Evolutionary conservation across 2,329 filamentous ascomycete species (phyloP).

Genomic region (Xylaria sp.): DNA sequence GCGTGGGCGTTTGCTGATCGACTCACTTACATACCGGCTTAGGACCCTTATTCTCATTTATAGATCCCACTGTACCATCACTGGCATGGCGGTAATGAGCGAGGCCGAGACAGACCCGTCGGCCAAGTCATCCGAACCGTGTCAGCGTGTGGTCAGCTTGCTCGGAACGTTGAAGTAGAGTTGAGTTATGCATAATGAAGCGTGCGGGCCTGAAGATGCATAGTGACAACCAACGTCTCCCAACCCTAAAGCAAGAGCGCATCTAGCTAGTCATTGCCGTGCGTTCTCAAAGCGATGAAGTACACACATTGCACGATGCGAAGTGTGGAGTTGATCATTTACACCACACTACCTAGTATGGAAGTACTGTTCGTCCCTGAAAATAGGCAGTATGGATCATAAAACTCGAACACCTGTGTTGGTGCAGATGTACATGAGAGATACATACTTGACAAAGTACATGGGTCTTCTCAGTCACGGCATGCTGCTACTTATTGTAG

Average conservation of each 20-base stretch:
- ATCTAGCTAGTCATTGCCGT: no score
- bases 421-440: neutral
- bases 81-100: neutral
- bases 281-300: no score
- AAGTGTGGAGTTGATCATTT: neutral
- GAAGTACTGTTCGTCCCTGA: constrained; percentile 11
- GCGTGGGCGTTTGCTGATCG: constrained; percentile 7
- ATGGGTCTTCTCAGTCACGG: neutral
- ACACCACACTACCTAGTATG: no score
- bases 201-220: neutral
- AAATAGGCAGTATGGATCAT: neutral
- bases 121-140: constrained; percentile 11
- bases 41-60: constrained; percentile 28
- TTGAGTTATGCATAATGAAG: constrained; percentile 14
- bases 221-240: neutral
- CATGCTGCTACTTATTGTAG: neutral
- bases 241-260: neutral
- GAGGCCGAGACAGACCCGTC: constrained; percentile 1
- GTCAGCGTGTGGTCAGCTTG: constrained; percentile 8
- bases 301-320: neutral
- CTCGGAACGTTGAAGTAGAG: neutral
- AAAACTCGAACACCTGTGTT: neutral
- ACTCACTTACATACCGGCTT: neutral
- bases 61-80: constrained; percentile 11
- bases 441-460: constrained; percentile 6